Evolutionary conservation across 202 grass and related monocot species (phyloP).

Genomic region (Carex arenaria): DNA sequence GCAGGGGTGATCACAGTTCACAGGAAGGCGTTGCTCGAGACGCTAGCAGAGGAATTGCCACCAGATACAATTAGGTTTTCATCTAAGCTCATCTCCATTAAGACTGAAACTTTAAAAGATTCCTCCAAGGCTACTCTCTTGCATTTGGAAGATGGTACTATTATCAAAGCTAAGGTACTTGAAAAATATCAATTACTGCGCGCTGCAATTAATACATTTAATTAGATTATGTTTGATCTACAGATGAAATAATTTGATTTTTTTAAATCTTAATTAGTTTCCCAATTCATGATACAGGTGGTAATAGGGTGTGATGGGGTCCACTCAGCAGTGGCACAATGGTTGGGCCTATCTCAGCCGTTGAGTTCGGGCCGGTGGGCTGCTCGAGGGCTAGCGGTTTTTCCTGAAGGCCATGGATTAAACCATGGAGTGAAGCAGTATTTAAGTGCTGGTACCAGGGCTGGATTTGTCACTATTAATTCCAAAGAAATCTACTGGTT

Average conservation of each 20-base stretch:
- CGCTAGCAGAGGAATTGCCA: constrained; percentile 57
- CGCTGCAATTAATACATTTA: no score
- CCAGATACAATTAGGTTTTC: constrained; percentile 56
- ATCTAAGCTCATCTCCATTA: constrained; percentile 54
- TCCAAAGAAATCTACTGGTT: constrained; percentile 65
- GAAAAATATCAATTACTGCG: not conserved
- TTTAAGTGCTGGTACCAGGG: constrained; percentile 45
- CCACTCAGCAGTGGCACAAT: constrained; percentile 62
- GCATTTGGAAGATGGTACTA: constrained; percentile 45
- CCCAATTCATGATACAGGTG: constrained; percentile 7
- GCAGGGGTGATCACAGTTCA: constrained; percentile 32
- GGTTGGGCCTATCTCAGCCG: constrained; percentile 51
- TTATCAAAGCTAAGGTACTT: constrained; percentile 64
- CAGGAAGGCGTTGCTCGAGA: constrained; percentile 50
- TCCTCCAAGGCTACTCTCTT: constrained; percentile 30
- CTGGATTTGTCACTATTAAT: constrained; percentile 47
- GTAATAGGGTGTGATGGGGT: constrained; percentile 79
- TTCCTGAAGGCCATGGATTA: constrained; percentile 32
- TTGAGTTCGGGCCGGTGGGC: constrained; percentile 35
- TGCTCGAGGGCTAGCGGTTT: constrained; percentile 51
- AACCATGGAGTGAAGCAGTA: constrained; percentile 48
- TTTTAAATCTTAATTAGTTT: not conserved
- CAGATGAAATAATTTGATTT: not conserved
- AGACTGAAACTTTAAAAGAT: constrained; percentile 16
- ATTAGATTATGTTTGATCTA: no score